Evolutionary conservation across 805 yeast species (phyloP).

Genomic region (Hagleromyces aurorensis): DNA sequence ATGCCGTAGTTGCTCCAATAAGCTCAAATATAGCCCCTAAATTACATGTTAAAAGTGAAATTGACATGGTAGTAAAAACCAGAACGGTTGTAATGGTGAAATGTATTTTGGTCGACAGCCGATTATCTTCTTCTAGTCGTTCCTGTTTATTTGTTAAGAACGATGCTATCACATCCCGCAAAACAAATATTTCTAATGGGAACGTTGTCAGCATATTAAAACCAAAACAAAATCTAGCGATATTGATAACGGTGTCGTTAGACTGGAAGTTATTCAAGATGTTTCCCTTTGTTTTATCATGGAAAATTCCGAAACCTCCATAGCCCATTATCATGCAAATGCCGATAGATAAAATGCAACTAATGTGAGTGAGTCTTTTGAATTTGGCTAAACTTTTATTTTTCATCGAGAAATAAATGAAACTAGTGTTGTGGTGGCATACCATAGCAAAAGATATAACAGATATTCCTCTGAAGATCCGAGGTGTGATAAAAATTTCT

Average conservation of each 20-base stretch:
- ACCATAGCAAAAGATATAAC: conserved; percentile 93
- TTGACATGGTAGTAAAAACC: conserved; percentile 62
- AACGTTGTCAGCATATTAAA: conserved; percentile 87
- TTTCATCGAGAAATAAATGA: conserved; percentile 76
- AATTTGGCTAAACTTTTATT: conserved; percentile 72
- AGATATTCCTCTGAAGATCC: conserved; percentile 83
- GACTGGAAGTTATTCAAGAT: conserved; percentile 79
- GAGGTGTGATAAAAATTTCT: conserved; percentile 48
- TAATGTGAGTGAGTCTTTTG: conserved; percentile 69
- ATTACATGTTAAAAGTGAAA: conserved; percentile 75
- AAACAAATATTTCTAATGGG: conserved; percentile 85
- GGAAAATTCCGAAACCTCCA: conserved; percentile 70
- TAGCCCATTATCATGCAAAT: conserved; percentile 74
- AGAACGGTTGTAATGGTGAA: conserved; percentile 55
- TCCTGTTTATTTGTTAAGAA: conserved; percentile 4
- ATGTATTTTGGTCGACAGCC: conserved; percentile 44
- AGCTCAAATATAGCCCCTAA: conserved; percentile 83
- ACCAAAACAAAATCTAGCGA: conserved; percentile 88
- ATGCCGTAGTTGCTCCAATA: conserved; percentile 90
- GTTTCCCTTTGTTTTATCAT: conserved; percentile 76
- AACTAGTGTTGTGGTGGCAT: conserved; percentile 90
- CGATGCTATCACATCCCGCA: conserved; percentile 78
- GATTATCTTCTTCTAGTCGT: conserved; percentile 31
- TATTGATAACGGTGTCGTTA: conserved; percentile 64
- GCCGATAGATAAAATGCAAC: conserved; percentile 72